Evolutionary conservation across 176 grass and related monocot species (phyloP), one percentile per base, ranked within the genome.

Genomic region (Aegilops bicornis): DNA sequence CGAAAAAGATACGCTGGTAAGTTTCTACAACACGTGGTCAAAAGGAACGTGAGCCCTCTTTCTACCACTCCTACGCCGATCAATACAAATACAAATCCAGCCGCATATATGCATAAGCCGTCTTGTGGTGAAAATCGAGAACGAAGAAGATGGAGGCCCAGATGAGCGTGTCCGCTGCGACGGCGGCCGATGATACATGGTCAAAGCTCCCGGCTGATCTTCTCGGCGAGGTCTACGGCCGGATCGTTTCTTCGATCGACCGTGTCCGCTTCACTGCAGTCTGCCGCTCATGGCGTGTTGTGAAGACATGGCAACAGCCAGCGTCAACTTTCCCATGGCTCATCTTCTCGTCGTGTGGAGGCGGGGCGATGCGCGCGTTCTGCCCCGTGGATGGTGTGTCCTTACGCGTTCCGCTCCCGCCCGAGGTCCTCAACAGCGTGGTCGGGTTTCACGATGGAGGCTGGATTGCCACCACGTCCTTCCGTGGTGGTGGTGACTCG

Each of bases 351-450:
- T 4, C 8, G 10, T 2, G 19, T 2, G 32, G 7, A 37, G 20
- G 3, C 31, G 3, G 31, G 8, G 17, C 8, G 10, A 62, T 10
- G 6, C 2, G 20, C 5, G 5, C 15, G 5, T 25, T 43, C n/a
- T 73, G 37, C 6, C 70, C n/a, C 22, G 11, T 14, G 39, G 70
- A 73, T 2, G n/a, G 10, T 1, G 35, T 10, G 1, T 4, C 23
- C 5, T 0, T 73, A 6, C 22, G 40, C 40, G 3, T 24, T 48
- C 40, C 71, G 12, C 40, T 47, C 23, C 40, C 40, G 1, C 24
- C 1, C 4, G 11, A 23, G 4, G 4, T 15, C 42, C 6, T 1
- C 1, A 48, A 10, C 6, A 3, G 2, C 0, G 5, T 17, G 8
- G 40, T 74, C 6, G 71, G 71, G n/a, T 47, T 8, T 9, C 23